phyloP scores from a whole-genome alignment of 73 alveolate genomes.

The Tetrahymena thermophila region DNA sequence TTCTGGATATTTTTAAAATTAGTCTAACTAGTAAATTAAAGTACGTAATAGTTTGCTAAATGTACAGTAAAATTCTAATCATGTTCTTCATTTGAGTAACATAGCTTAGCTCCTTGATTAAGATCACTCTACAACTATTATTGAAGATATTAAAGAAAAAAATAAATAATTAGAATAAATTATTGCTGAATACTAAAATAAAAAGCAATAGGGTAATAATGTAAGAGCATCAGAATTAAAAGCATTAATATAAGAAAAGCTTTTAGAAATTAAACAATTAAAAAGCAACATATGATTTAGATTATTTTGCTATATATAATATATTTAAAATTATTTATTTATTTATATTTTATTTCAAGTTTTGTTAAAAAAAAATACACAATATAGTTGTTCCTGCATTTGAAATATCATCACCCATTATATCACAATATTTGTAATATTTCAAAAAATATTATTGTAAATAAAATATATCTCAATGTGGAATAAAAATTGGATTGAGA shows the following conservation, averaged over 20 bases:
- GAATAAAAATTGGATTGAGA: no score
- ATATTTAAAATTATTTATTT: no score
- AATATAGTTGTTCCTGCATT: no score
- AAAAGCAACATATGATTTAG: not conserved
- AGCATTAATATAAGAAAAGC: not conserved
- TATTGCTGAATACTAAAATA: not conserved
- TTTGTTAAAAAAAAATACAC: no score
- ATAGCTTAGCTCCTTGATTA: not conserved
- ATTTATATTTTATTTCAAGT: no score
- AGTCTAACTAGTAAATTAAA: not conserved
- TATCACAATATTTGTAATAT: no score
- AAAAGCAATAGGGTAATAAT: not conserved
- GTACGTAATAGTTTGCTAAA: not conserved
- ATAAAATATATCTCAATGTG: no score
- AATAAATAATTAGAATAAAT: not conserved
- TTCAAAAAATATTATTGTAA: no score
- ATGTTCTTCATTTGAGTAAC: not conserved
- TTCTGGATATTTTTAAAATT: not conserved
- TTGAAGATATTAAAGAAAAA: not conserved
- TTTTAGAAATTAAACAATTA: not conserved
- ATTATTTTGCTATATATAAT: no score
- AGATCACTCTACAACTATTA: not conserved
- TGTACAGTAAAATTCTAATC: not conserved
- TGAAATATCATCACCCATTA: no score
- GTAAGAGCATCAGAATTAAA: not conserved